Base-by-base conservation (phyloP, 805 yeast genomes). In the Candida sakaeoensis region DNA sequence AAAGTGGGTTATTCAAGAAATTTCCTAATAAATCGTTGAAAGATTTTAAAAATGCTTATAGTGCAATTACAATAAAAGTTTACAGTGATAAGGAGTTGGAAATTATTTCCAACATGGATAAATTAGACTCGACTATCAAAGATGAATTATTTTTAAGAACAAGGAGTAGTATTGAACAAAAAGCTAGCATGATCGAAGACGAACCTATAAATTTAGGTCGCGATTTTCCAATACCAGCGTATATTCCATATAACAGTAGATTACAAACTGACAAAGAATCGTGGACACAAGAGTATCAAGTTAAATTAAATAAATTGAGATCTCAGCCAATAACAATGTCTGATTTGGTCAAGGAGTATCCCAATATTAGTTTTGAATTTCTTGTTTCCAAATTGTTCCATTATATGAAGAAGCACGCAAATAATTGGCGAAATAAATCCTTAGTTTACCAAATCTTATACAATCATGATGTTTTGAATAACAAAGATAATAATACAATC, bases 31-130 rank as follows among this genome's bases (percentile, higher is more conserved):
- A 33, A 31, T 6, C 17, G 3, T 10, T 21, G 6, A 8, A 14
- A 5, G 37, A 34, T 34, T 24, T 34, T 12, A 25, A 23, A 25
- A 17, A 25, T 24, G 37, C 37, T 12, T 34, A 14, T 10, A 24
- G 30, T 4, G 30, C 13, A 25, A 34, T 24, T 12, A 16, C 30
- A n/a, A 34, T 17, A 8, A 34, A 25, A 24, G 3, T 13, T 3
- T 24, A 10, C 8, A 34, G 37, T 22, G 30, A 24, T n/a, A 34
- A 25, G 25, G 37, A 34, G 17, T 3, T 16, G 8, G 37, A 24
- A 25, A 23, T 33, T 13, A 14, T 33, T 22, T 16, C 7, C 7
- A 19, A 22, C 3, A 3, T 13, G 3, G 25, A 10, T 12, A 24
- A 17, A 22, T 3, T 17, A 4, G 13, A 17, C n/a, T 5, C 24